Percentiles rank a stretch among this genome's conserved stretches.
phyloP scores from a whole-genome alignment of 2,329 filamentous ascomycete species.

The Verticillium nonalfalfae region DNA sequence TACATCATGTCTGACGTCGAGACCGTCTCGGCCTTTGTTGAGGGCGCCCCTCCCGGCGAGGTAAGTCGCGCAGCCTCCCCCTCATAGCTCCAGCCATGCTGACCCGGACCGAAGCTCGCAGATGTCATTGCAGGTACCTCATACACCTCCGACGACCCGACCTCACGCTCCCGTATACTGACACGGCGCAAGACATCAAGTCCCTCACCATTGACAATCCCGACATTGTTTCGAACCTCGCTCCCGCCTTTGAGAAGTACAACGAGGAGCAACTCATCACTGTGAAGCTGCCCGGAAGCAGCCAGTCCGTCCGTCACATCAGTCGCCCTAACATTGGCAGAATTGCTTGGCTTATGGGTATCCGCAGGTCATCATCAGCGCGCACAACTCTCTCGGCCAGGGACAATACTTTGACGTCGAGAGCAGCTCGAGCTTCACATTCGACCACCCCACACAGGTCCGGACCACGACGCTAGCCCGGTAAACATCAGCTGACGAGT shows the following conservation, averaged over 20 bases:
- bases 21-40: constrained; percentile 78
- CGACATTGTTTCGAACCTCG: constrained; percentile 63
- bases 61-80: constrained; percentile 42
- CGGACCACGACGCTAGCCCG: constrained; percentile 4
- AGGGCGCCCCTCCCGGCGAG: constrained; percentile 94
- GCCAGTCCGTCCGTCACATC: constrained; percentile 41
- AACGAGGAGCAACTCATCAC: constrained; percentile 92
- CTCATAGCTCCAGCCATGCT: constrained; percentile 10
- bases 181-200: constrained; percentile 68
- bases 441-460: constrained; percentile 78
- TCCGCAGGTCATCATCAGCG: constrained; percentile 71
- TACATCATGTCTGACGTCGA: constrained; percentile 35
- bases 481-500: constrained; percentile 7
- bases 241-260: constrained; percentile 85
- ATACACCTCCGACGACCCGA: not conserved
- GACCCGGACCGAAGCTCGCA: constrained; percentile 53
- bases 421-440: constrained; percentile 79
- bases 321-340: not conserved
- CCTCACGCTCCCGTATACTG: constrained; percentile 3
- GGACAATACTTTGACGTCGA: constrained; percentile 87
- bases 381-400: constrained; percentile 74
- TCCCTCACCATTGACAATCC: constrained; percentile 67
- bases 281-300: constrained; percentile 82
- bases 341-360: not conserved
- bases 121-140: constrained; percentile 78